Base-by-base conservation (phyloP, 2,329 filamentous ascomycete genomes). In the Gliomastix tumulicola region DNA sequence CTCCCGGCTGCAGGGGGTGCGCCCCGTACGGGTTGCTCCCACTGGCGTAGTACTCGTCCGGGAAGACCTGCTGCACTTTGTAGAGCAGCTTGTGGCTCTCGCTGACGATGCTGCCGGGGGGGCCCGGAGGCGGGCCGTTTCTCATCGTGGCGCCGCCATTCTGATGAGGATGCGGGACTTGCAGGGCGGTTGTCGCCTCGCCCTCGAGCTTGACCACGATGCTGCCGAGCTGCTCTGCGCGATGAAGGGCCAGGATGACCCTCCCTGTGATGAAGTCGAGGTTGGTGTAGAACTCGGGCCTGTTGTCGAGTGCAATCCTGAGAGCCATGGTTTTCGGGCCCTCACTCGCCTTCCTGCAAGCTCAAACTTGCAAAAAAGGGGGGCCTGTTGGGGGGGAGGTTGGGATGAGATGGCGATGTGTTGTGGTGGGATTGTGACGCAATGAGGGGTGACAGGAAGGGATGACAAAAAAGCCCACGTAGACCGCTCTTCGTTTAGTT, bases 121-220 rank as follows among this genome's bases (percentile, higher is more conserved):
- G 56, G 7, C 55, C 52, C 32, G 57, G 57, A 27, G 48, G 41
- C 18, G 46, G 48, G 36, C 44, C 41, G 16, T 45, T 37, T 13
- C 48, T 49, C 21, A 25, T 30, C 11, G 25, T 36, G 21, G 54
- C 45, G 60, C 63, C 42, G 52, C 65, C 51, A 18, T 61, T 54
- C 52, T 66, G 56, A 53, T 66, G 56, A 56, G 66, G 55, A 51
- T 64, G 46, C 48, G 75, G 62, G 43, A 74, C 55, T 59, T 65
- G 56, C 13, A 88, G 61, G 30, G 82, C 71, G 6, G 84, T 89
- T 43, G 72, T 73, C 33, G 79, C 79, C 61, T 92, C 84, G 47
- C 86, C 86, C 54, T 92, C 86, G 21, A 92, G 75, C 65, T 92
- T 92, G 51, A 90, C 84, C 25, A 87, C 69, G 44, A 92, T 80